A percentile compares a stretch with the other conserved stretches of the same genome.
Conservation (phyloP, 495 filamentous ascomycete species). For the Aspergillus ellipticus region DNA sequence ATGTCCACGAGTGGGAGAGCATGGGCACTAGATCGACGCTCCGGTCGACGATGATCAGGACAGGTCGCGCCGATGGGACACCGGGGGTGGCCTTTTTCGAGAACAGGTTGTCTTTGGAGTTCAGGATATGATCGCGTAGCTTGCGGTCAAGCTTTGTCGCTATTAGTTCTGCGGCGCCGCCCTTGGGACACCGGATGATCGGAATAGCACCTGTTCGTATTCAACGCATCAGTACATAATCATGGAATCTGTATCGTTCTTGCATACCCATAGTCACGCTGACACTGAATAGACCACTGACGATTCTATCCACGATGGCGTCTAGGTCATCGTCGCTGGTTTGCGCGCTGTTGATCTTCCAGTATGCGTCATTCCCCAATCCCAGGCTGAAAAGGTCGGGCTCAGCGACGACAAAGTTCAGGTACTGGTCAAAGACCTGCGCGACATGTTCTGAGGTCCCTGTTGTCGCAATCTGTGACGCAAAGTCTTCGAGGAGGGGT, state of each 20-base stretch:
- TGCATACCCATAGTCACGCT: conserved; percentile 91
- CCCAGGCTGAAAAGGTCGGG: conserved; percentile 94
- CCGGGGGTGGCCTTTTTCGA: conserved; percentile 53
- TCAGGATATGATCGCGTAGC: conserved; percentile 91
- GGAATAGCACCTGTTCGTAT: conserved; percentile 68
- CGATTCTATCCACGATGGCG: conserved; percentile 79
- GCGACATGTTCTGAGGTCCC: conserved; percentile 83
- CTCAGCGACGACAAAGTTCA: conserved; percentile 96
- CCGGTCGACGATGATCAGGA: conserved; percentile 86
- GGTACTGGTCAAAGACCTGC: conserved; percentile 94
- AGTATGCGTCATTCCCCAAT: conserved; percentile 85
- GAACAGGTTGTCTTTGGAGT: conserved; percentile 96
- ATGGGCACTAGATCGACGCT: conserved; percentile 97
- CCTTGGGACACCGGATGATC: conserved; percentile 87
- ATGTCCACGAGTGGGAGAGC: conserved; percentile 98
- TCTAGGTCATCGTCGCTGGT: conserved; percentile 90
- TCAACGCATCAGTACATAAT: conserved; percentile 3
- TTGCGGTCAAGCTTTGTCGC: conserved; percentile 91
- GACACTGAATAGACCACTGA: conserved; percentile 93
- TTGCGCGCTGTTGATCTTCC: conserved; percentile 88
- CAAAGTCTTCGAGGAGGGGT: conserved; percentile 93
- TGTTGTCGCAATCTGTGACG: conserved; percentile 75
- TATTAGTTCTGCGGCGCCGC: conserved; percentile 91
- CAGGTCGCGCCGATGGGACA: conserved; percentile 69
- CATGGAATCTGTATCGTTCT: not conserved